Conservation (phyloP, 768 basidiomycete species). For the Amanita rimosa region DNA sequence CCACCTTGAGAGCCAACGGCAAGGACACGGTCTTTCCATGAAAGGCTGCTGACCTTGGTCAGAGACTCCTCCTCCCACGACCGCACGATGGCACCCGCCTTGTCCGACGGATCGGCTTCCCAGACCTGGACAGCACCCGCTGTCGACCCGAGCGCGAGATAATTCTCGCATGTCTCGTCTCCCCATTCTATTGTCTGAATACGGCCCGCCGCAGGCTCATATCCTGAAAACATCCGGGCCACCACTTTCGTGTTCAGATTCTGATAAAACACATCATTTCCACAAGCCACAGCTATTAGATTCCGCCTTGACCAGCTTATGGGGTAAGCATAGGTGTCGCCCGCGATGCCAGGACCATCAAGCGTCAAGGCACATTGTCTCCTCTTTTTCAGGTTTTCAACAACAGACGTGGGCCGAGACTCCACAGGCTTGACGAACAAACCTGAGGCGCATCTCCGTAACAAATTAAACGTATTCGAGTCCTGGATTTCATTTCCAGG, state of each 20-base stretch:
- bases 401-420: constrained; percentile 33
- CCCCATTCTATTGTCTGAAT: constrained; percentile 45
- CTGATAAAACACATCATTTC: constrained; percentile 48
- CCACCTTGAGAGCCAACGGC: constrained; percentile 7
- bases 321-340: constrained; percentile 42
- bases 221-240: constrained; percentile 34
- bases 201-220: constrained; percentile 18
- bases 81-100: neutral
- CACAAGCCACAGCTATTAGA: constrained; percentile 53
- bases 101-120: constrained; percentile 3
- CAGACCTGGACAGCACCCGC: constrained; percentile 3
- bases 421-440: constrained; percentile 28
- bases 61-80: constrained; percentile 5
- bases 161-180: constrained; percentile 19
- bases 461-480: constrained; percentile 30
- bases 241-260: constrained; percentile 45
- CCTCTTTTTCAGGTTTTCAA: constrained; percentile 42
- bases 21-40: constrained; percentile 1
- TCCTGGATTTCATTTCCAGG: constrained; percentile 14
- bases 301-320: constrained; percentile 53
- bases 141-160: constrained; percentile 10
- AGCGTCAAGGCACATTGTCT: constrained; percentile 46
- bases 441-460: constrained; percentile 41
- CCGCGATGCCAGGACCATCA: constrained; percentile 54
- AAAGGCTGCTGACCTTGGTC: constrained; percentile 5